Conservation (phyloP, 768 basidiomycete genomes). For the Lactarius psammicola region DNA sequence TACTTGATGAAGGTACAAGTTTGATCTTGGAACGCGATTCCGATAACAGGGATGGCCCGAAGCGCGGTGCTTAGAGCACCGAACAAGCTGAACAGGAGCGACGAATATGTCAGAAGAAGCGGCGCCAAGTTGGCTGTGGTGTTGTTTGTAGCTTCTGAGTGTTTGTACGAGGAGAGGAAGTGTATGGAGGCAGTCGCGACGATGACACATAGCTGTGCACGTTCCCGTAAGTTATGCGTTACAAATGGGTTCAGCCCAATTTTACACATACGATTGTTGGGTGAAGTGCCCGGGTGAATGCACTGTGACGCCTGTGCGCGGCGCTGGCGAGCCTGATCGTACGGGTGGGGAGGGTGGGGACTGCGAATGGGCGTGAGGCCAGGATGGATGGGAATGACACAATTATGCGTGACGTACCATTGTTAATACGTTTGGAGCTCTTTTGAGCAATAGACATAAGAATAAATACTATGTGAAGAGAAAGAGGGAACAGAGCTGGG, state of each 20-base stretch:
- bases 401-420: slow-evolving; percentile 14
- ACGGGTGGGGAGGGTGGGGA: slow-evolving; percentile 15
- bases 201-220: neutral
- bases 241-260: neutral
- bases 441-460: slow-evolving; percentile 11
- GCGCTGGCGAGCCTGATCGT: slow-evolving; percentile 18
- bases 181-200: slow-evolving; percentile 6
- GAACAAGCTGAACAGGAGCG: slow-evolving; percentile 22
- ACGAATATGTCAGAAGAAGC: slow-evolving; percentile 7
- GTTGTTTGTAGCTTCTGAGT: slow-evolving; percentile 11
- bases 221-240: neutral
- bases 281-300: neutral
- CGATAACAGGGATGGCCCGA: too few relatives aligned
- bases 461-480: slow-evolving; percentile 15
- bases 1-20: neutral
- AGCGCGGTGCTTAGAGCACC: slow-evolving; percentile 7
- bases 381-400: too few relatives aligned
- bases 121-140: slow-evolving; percentile 3
- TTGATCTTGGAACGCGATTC: neutral
- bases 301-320: slow-evolving; percentile 5
- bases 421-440: neutral
- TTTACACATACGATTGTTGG: slow-evolving; percentile 18
- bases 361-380: slow-evolving; percentile 1
- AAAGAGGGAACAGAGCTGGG: neutral
- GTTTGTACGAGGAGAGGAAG: slow-evolving; percentile 6